Evolutionary conservation across 345 rosid species (phyloP), one percentile per base, ranked within the genome.

Genomic region (Melaleuca alternifolia): DNA sequence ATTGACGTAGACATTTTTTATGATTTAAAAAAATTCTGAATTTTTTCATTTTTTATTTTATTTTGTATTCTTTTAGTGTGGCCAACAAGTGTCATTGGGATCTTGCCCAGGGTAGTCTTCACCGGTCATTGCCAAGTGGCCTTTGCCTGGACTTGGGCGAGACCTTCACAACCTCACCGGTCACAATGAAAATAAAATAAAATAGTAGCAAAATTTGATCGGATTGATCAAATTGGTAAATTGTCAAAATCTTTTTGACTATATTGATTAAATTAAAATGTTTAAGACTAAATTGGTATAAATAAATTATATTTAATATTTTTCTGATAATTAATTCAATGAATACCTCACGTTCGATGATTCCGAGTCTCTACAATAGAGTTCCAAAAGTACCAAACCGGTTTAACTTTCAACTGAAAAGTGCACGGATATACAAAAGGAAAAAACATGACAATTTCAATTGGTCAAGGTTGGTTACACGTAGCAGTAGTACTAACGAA

Each of bases 41-140:
- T n/a, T 6, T n/a, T 59, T 59, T 6, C 52, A 11, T 51, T 11
- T 51, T 14, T 51, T 51, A 51, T 5, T 51, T 51, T 14, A 16
- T 51, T 51, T 51, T 51, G 6, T 5, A 7, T 65, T 65, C 30
- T 54, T 33, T 46, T 1, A 30, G 0, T 16, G 20, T 65, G 12
- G 24, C 79, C 0, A 0, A 2, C 4, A 23, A 65, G 23, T 46
- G 79, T 28, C 0, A 1, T 0, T 65, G 6, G 46, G 2, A 44
- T 44, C 77, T 62, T 2, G 6, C 21, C 76, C 12, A 14, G 76
- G 76, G 21, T 30, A 62, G 37, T 28, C 5, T 10, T 62, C 23
- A 53, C 3, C 21, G 6, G 7, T n/a, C n/a, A n/a, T n/a, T n/a
- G n/a, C n/a, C n/a, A n/a, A 53, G 54, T 3, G 9, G 21, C 54